phyloP scores from a whole-genome alignment of 495 filamentous ascomycete genomes.

The Cercophora sp. region DNA sequence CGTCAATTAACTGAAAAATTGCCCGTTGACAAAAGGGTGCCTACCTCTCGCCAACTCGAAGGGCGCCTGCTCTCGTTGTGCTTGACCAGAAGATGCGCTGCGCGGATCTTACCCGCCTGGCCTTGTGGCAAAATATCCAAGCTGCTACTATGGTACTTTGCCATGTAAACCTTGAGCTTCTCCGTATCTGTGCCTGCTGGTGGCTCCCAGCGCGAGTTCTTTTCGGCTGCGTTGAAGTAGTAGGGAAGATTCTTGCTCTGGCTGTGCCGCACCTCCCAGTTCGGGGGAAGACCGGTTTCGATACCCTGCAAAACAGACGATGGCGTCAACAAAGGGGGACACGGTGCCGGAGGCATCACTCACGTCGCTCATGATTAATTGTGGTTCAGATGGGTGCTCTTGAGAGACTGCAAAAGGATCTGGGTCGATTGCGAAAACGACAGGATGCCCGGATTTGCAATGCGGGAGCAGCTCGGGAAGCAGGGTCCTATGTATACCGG shows the following conservation, averaged over 20 bases:
- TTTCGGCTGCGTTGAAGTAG: slow-evolving; percentile 84
- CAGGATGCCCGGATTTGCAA: slow-evolving; percentile 2
- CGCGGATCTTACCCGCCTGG: slow-evolving; percentile 78
- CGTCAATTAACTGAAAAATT: not conserved
- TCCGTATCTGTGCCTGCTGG: slow-evolving; percentile 81
- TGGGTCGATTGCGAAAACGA: no score
- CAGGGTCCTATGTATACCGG: slow-evolving; percentile 5
- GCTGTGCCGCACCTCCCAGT: slow-evolving; percentile 93
- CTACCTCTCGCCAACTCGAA: slow-evolving; percentile 80
- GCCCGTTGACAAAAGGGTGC: not conserved
- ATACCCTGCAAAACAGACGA: slow-evolving; percentile 14
- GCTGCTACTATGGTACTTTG: slow-evolving; percentile 59
- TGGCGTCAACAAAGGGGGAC: not conserved
- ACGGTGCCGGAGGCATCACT: not conserved
- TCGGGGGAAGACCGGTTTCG: slow-evolving; percentile 77
- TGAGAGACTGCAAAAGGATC: no score
- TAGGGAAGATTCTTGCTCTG: slow-evolving; percentile 97
- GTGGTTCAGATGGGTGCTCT: no score
- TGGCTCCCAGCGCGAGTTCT: slow-evolving; percentile 91
- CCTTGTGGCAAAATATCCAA: slow-evolving; percentile 39
- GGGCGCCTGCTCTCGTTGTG: slow-evolving; percentile 81
- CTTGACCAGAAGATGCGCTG: slow-evolving; percentile 88
- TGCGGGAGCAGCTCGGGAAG: slow-evolving; percentile 8
- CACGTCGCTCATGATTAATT: slow-evolving; percentile 22
- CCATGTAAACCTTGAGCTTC: slow-evolving; percentile 91